These are phyloP conservation scores for Dillenia turbinata DNA, from an alignment of 164 flowering plant species.

Conservation along the genomic window DNA sequence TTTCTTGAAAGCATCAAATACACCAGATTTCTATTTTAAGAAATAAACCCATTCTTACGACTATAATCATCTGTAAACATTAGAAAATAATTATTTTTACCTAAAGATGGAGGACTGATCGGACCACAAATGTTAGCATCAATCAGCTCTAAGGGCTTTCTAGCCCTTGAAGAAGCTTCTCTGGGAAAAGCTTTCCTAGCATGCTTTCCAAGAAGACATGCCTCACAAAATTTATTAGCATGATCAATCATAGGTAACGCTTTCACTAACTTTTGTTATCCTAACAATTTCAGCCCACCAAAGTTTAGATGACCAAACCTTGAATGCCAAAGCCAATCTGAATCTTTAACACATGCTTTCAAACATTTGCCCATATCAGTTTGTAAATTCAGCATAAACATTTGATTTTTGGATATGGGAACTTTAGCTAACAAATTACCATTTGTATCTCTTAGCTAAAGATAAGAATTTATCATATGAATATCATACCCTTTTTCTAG, in stretches of 20 bases:
- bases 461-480: background rate
- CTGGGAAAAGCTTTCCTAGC: background rate
- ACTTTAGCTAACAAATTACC: background rate
- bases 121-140: slow-evolving; percentile 11
- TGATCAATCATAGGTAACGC: background rate
- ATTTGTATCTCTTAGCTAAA: background rate
- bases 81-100: slow-evolving; percentile 5
- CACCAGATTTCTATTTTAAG: slow-evolving; percentile 9
- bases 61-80: slow-evolving; percentile 11
- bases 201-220: slow-evolving; percentile 2
- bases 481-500: slow-evolving; percentile 2
- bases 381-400: background rate
- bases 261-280: background rate
- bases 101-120: background rate
- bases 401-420: background rate
- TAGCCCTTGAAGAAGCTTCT: background rate
- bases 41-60: slow-evolving; percentile 8
- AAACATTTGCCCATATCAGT: background rate
- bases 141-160: background rate
- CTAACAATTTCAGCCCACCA: background rate
- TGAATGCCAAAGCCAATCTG: slow-evolving; percentile 1
- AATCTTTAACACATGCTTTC: background rate
- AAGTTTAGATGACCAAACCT: slow-evolving; percentile 4
- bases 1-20: slow-evolving; percentile 7
- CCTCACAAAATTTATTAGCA: slow-evolving; percentile 1